A percentile compares a stretch with the other conserved stretches of the same genome.
Conservation (phyloP, 1,139 yeast species). For the Kurtzmaniella quercitrusa region DNA sequence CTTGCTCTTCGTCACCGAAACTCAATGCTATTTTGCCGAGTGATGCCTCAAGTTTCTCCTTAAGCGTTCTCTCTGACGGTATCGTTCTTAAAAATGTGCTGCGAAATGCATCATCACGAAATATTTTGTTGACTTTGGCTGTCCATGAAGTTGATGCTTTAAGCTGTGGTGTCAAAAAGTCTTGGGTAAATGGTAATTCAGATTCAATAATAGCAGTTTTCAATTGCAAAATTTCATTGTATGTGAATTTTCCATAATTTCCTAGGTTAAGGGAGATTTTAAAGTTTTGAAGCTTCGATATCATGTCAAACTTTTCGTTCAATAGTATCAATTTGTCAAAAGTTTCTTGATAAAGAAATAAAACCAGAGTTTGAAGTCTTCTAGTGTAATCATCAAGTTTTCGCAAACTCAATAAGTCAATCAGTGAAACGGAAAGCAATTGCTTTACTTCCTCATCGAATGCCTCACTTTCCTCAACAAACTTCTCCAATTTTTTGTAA, state of each 20-base stretch:
- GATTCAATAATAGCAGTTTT: slow-evolving; percentile 22
- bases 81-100: slow-evolving; percentile 1
- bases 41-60: slow-evolving; percentile 25
- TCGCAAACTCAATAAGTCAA: slow-evolving; percentile 21
- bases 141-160: slow-evolving; percentile 43
- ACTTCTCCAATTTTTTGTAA: slow-evolving; percentile 20
- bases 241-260: neutral
- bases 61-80: slow-evolving; percentile 18
- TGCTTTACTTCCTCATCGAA: slow-evolving; percentile 25
- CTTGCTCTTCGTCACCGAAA: slow-evolving; percentile 32
- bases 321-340: slow-evolving; percentile 27
- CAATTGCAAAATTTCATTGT: slow-evolving; percentile 23
- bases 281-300: slow-evolving; percentile 11
- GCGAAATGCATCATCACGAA: neutral
- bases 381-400: slow-evolving; percentile 21
- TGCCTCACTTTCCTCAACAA: slow-evolving; percentile 26
- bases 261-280: slow-evolving; percentile 11
- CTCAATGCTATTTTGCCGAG: slow-evolving; percentile 31
- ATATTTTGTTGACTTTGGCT: slow-evolving; percentile 13
- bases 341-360: slow-evolving; percentile 24
- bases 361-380: slow-evolving; percentile 21
- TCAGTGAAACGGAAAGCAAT: slow-evolving; percentile 22
- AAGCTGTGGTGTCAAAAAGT: slow-evolving; percentile 18
- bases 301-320: slow-evolving; percentile 20
- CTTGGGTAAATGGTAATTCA: slow-evolving; percentile 21